These are phyloP conservation scores for Sinapis alba DNA, from an alignment of 441 rosid genomes.

Conservation along the genomic window DNA sequence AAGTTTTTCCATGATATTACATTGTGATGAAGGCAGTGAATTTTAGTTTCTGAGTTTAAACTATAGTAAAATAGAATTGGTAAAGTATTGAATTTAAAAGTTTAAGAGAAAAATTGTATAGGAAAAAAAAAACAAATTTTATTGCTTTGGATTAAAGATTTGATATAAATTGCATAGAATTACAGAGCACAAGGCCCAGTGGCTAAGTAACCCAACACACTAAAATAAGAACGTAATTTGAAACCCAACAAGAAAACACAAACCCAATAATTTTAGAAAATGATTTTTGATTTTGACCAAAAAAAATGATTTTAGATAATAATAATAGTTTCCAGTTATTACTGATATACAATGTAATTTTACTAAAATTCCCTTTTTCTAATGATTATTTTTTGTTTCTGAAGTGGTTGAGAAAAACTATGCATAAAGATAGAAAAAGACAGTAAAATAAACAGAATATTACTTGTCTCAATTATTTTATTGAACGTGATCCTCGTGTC, in stretches of 20 bases:
- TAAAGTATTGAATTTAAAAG: background rate
- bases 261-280: background rate
- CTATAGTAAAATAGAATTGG: background rate
- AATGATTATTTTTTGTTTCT: background rate
- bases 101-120: background rate
- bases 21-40: background rate
- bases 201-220: background rate
- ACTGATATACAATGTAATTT: background rate
- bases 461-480: background rate
- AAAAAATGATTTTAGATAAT: background rate
- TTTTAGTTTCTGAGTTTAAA: background rate
- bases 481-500: conserved; percentile 22
- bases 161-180: background rate
- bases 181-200: background rate
- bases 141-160: background rate
- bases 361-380: no score
- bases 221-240: background rate
- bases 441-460: background rate
- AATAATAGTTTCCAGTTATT: background rate
- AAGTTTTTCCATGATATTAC: background rate
- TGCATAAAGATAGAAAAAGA: background rate
- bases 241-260: background rate
- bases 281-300: no score
- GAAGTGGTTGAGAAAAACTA: conserved; percentile 8
- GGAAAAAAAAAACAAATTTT: background rate